Percentiles rank a stretch among this genome's conserved stretches.
phyloP scores from a whole-genome alignment of 2,329 filamentous ascomycete species.

The Karstenula rhodostoma region DNA sequence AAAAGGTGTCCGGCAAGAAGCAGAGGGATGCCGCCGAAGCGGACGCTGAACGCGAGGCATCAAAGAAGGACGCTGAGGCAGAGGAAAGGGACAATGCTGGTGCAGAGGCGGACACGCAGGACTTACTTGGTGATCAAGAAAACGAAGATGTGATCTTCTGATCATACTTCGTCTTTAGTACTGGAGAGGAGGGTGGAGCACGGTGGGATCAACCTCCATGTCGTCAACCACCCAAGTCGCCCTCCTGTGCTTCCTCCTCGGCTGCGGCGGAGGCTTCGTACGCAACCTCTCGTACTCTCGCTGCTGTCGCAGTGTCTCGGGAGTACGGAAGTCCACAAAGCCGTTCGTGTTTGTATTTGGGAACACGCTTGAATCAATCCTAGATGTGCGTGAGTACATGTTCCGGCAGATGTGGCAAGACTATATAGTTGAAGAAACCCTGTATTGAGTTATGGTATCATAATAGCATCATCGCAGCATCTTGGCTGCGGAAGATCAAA shows the following conservation, averaged over 20 bases:
- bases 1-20: constrained; percentile 85
- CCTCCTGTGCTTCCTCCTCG: no score
- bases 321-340: not conserved
- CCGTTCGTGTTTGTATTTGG: no score
- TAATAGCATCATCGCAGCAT: constrained; percentile 29
- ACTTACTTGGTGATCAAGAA: constrained; percentile 77
- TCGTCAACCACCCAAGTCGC: not conserved
- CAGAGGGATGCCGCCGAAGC: constrained; percentile 58
- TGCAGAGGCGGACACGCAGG: constrained; percentile 58
- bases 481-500: not conserved
- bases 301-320: not conserved
- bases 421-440: constrained; percentile 8
- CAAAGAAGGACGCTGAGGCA: constrained; percentile 37
- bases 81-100: constrained; percentile 18
- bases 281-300: not conserved
- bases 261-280: not conserved
- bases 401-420: constrained; percentile 16
- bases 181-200: no score
- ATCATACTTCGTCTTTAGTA: no score
- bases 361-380: no score
- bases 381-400: not conserved
- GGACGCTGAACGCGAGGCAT: constrained; percentile 54
- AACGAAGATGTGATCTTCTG: constrained; percentile 91
- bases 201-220: not conserved
- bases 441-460: constrained; percentile 30